Base-by-base conservation (phyloP, 139 green algal species). In the Coelastrella sp. region DNA sequence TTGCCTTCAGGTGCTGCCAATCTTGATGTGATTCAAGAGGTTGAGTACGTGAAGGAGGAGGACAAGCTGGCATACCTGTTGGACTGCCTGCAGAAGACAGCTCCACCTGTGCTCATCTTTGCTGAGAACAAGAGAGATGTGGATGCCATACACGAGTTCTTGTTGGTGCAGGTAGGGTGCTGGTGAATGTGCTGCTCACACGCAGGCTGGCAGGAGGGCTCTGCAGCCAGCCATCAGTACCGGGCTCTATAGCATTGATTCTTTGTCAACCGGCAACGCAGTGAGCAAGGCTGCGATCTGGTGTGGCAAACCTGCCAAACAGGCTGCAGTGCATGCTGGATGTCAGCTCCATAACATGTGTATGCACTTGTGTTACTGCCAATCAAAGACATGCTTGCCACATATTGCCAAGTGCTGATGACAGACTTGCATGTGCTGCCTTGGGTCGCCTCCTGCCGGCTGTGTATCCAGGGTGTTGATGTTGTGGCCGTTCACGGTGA, bases 21-120 rank as follows among this genome's bases (percentile, higher is more conserved):
- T 94, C 90, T 99, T 90, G 97, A 99, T 92, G 97, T 99, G 60
- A 99, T 99, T 82, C 97, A 99, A 95, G 98, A 99, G 94, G 97
- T 99, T 73, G 98, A 99, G 94, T 99, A 99, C 83, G 98, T 99
- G 8, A 99, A 99, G 93, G 94, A 98, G 90, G 98, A 99, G 92
- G 96, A 95, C 78, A 99, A 99, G 95, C 96, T 99, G 80, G 91
- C 94, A 20, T 98, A 99, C 94, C 94, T 99, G 91, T 96, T 99
- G 23, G 96, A 99, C 92, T 98, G 96, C 93, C 92, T 99, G 84
- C 98, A 99, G 94, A 99, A 99, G 94, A 99, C 98, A 22, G 94
- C 98, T 5, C 98, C 98, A 8, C 98, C 98, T 1, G 98, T 99
- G 85, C 95, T 99, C 4, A 94, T 99, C 10, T 99, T 99, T 95